A percentile compares a stretch with the other conserved stretches of the same genome.
phyloP scores from a whole-genome alignment of 768 basidiomycete genomes.

The Boletus bicolor region DNA sequence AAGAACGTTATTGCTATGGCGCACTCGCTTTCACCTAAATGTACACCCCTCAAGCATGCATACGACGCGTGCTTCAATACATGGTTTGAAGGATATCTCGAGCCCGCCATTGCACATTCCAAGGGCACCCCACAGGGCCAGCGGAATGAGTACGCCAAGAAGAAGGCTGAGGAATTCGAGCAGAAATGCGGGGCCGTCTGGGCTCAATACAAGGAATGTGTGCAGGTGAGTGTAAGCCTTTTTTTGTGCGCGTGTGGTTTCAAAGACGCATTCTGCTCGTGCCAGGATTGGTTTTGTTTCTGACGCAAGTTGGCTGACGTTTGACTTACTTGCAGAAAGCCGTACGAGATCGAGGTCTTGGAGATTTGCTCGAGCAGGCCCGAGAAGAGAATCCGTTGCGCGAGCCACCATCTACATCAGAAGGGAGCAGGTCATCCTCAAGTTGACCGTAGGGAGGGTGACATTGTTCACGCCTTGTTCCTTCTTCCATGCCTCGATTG shows the following conservation, averaged over 20 bases:
- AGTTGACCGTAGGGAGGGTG: slow-evolving; percentile 4
- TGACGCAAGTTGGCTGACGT: not conserved
- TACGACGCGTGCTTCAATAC: slow-evolving; percentile 97
- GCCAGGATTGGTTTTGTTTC: not conserved
- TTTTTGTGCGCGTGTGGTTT: not conserved
- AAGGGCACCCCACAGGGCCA: slow-evolving; percentile 40
- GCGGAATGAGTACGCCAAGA: slow-evolving; percentile 60
- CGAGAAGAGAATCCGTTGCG: slow-evolving; percentile 74
- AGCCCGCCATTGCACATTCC: slow-evolving; percentile 59
- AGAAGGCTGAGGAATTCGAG: slow-evolving; percentile 88
- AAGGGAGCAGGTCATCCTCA: slow-evolving; percentile 8
- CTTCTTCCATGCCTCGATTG: not conserved
- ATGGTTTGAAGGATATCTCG: slow-evolving; percentile 97
- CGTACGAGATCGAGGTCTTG: slow-evolving; percentile 72
- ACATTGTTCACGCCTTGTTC: not conserved
- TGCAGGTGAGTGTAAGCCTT: slow-evolving; percentile 57
- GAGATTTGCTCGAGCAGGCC: slow-evolving; percentile 74
- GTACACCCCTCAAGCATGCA: slow-evolving; percentile 83
- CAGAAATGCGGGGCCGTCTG: slow-evolving; percentile 80
- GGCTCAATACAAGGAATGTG: slow-evolving; percentile 74
- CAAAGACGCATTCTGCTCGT: not conserved
- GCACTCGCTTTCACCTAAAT: slow-evolving; percentile 75
- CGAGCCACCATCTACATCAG: slow-evolving; percentile 44
- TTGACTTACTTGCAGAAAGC: slow-evolving; percentile 53
- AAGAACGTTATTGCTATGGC: slow-evolving; percentile 47